Evolutionary conservation across 305 asterid species (phyloP).

Genomic region (Solanum hybrid): DNA sequence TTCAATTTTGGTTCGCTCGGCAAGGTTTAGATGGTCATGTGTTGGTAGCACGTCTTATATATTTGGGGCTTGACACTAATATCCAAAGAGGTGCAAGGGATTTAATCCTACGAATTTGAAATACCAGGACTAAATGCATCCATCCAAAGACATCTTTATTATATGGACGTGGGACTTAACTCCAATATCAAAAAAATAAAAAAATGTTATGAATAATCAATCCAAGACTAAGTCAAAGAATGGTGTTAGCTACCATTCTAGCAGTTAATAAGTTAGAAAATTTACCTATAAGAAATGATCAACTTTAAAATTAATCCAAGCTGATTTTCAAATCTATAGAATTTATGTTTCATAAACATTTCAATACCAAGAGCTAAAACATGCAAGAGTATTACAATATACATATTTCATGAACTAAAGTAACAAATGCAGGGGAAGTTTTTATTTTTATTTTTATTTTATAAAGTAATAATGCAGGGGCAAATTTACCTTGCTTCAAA

Average conservation of each 20-base stretch:
- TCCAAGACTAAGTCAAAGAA: not conserved
- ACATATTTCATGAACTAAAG: not conserved
- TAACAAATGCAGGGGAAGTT: not conserved
- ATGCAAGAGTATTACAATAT: not conserved
- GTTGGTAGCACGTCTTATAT: not conserved
- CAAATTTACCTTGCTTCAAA: not conserved
- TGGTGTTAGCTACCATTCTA: not conserved
- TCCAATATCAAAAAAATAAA: not conserved
- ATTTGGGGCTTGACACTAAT: not conserved
- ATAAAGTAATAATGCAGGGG: not conserved
- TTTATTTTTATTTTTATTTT: not conserved
- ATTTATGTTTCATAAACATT: not conserved
- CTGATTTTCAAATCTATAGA: not conserved
- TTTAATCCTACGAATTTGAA: not conserved
- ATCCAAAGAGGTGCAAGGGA: not conserved
- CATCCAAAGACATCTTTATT: not conserved
- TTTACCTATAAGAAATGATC: not conserved
- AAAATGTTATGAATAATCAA: not conserved
- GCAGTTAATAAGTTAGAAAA: not conserved
- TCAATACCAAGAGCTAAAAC: not conserved
- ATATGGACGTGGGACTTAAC: not conserved
- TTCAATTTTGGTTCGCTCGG: not conserved
- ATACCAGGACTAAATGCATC: not conserved
- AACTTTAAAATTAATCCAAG: not conserved
- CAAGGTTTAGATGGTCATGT: not conserved